Base-by-base conservation (phyloP, 1,284 basidiomycete genomes). In the Coniferiporia sulphurascens region DNA sequence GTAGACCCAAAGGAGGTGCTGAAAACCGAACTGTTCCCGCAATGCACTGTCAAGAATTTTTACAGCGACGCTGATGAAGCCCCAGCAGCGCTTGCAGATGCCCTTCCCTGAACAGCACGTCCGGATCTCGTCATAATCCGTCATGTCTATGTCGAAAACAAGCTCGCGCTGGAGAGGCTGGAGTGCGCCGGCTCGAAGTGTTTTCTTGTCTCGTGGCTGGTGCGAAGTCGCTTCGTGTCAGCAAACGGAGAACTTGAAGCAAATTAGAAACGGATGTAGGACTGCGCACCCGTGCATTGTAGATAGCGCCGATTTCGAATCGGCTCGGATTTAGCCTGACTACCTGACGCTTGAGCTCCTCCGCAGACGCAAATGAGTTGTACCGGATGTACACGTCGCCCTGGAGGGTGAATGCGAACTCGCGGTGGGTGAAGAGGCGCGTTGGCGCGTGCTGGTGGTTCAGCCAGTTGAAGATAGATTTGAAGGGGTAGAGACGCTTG, bases 101-200 rank as follows among this genome's bases (percentile, higher is more conserved):
- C 83, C 87, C 58, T 95, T 93, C 58, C 87, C 92, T 1, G 86
- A 86, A 74, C 97, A 99, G 74, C 97, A 99, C 0, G 93, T 98
- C 55, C 97, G 87, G 68, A 99, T 86, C 60, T 89, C 81, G 72
- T 99, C 97, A 75, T 99, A 99, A 75, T 99, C 96, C 15, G 96
- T 97, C 95, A 99, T 98, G 74, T 99, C 96, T 71, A 99, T 98
- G 85, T 99, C 97, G 70, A 99, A 98, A 0, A 99, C 97, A 35
- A 99, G 86, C 72, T 99, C 96, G 63, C 97, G 89, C 61, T 86
- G 83, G 27, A 86, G 74, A 0, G 96, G 94, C 52, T 82, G 80
- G 68, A 98, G 89, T 1, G 84, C 84, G 6, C 85, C 80, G 5
- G 89, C 79, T 1, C 88, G 85, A 43, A 95, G 78, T 0, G 91